Evolutionary conservation across 148 eudicot genomes (phyloP), one percentile per base, ranked within the genome.

Genomic region (Amaranthus cruentus): DNA sequence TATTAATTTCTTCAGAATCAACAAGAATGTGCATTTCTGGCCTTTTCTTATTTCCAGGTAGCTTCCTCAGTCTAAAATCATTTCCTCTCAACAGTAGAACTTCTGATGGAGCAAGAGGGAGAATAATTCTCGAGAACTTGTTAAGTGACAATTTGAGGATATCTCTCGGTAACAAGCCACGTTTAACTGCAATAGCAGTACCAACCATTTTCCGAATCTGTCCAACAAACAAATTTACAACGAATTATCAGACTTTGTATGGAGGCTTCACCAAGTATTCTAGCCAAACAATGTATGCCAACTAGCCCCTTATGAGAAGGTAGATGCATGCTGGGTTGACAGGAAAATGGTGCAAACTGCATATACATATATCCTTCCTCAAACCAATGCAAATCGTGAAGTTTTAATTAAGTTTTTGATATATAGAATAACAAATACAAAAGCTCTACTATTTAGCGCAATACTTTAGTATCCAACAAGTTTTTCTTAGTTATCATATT

Each of bases 171-270:
- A 94, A 88, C 73, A 94, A 75, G 18, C 86, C 82, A 42, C 98
- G 97, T 79, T 94, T 94, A 50, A 91, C 84, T 1, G 98, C 97
- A 14, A 94, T 89, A 21, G 97, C 97, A 46, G 98, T 87, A 48
- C 97, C 98, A 57, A 91, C 88, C 98, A 94, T 94, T 86, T 94
- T 94, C 80, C 97, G 97, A 73, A 94, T 94, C 98, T 94, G 94
- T 62, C 62, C 55, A 68, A 61, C 60, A 47, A 42, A 43, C 66
- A 74, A 42, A 42, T 62, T 53, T 57, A 46, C 28, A 21, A 66
- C 51, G 50, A 63, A 43, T 47, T 44, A 68, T 28, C 9, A 21
- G 8, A 13, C 63, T 7, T 15, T 15, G 12, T 44, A 59, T 9
- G 52, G 13, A 13, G 53, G 50, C 15, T 43, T 2, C 54, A 44